These are phyloP conservation scores for Trichoderma sp. DNA, from an alignment of 2,329 filamentous ascomycete species.

Conservation along the genomic window DNA sequence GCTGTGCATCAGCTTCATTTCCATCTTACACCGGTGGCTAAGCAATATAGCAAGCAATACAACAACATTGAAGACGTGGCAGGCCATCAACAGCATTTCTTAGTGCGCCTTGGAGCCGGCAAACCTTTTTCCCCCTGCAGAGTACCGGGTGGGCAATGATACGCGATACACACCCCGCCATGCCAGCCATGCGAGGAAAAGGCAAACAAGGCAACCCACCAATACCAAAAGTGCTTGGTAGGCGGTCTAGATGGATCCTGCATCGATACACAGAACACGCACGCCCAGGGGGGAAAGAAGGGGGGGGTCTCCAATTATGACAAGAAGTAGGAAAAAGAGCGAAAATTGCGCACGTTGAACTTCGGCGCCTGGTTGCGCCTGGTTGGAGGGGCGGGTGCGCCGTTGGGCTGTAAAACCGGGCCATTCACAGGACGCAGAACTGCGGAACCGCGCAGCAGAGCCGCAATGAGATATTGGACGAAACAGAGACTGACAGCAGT, in stretches of 20 bases:
- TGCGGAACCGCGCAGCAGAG: slow-evolving; percentile 11
- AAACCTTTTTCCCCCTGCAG: neutral
- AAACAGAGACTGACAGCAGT: neutral
- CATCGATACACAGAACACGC: neutral
- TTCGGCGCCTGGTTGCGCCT: neutral
- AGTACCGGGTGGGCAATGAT: neutral
- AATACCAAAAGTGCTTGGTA: neutral
- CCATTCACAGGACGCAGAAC: neutral
- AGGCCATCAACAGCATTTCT: neutral
- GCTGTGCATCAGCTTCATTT: neutral
- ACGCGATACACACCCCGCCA: neutral
- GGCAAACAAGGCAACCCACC: slow-evolving; percentile 6
- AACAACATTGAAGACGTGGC: neutral
- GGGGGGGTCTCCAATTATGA: neutral
- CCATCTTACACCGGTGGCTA: neutral
- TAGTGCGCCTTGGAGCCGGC: neutral
- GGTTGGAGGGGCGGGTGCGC: neutral
- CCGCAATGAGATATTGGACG: neutral
- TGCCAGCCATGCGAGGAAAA: neutral
- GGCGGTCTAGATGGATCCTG: neutral
- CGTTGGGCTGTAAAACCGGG: neutral
- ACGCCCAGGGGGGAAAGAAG: too few relatives aligned
- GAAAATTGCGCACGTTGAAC: neutral
- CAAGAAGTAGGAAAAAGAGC: neutral
- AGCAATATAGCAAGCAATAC: neutral